Conservation (phyloP, 2,329 filamentous ascomycete genomes). For the Paracoccidioides lutzii region DNA sequence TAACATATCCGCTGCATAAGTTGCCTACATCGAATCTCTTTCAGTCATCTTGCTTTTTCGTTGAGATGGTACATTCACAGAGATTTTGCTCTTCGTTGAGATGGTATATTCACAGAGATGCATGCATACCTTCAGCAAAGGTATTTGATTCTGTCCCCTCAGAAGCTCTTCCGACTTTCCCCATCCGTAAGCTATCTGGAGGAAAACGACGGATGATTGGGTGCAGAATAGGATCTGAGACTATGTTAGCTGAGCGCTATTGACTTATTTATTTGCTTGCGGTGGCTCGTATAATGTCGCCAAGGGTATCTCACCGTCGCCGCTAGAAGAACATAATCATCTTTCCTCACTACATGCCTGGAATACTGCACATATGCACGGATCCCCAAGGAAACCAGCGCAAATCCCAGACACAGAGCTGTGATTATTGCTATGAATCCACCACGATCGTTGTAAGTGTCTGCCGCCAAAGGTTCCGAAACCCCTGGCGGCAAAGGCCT, state of each 20-base stretch:
- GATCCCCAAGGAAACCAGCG: slow-evolving; percentile 28
- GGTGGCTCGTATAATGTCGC: background rate
- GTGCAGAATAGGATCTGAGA: slow-evolving; percentile 22
- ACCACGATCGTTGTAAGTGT: slow-evolving; percentile 28
- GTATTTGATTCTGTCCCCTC: slow-evolving; percentile 6
- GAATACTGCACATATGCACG: slow-evolving; percentile 27
- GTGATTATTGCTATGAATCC: slow-evolving; percentile 31
- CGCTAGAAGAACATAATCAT: slow-evolving; percentile 24
- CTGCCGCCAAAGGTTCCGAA: slow-evolving; percentile 23
- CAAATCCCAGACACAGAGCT: slow-evolving; percentile 26
- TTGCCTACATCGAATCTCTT: slow-evolving; percentile 15
- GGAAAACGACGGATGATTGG: slow-evolving; percentile 28
- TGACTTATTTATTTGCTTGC: background rate
- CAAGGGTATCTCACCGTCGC: slow-evolving; percentile 18
- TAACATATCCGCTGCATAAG: slow-evolving; percentile 30
- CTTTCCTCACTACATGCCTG: slow-evolving; percentile 20
- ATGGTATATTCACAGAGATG: background rate
- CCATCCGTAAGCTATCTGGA: slow-evolving; percentile 28
- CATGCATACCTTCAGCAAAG: slow-evolving; percentile 26
- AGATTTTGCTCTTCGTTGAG: too few relatives aligned
- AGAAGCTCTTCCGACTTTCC: slow-evolving; percentile 24
- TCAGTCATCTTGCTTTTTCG: background rate
- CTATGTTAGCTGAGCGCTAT: slow-evolving; percentile 4
- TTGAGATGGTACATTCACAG: background rate
- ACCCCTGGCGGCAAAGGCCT: slow-evolving; percentile 13